Conservation (phyloP, 2,329 filamentous ascomycete genomes). For the Hawksworthiomyces lignivorus region DNA sequence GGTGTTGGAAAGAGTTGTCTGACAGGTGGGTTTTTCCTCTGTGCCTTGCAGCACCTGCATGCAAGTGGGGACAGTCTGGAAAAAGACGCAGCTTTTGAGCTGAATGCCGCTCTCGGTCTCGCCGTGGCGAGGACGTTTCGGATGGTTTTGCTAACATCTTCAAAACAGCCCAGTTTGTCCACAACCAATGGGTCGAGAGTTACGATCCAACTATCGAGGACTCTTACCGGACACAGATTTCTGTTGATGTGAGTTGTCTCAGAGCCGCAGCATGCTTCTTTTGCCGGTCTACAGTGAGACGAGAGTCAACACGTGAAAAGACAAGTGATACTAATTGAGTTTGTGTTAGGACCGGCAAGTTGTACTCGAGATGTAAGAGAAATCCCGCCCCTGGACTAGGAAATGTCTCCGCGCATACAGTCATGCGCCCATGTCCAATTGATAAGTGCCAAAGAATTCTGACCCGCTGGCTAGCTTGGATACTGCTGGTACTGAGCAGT, state of each 20-base stretch:
- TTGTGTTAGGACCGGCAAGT: conserved; percentile 70
- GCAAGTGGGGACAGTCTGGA: no score
- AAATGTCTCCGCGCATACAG: no score
- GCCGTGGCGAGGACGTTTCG: no score
- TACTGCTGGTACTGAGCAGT: conserved; percentile 86
- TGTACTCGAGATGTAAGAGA: conserved; percentile 73
- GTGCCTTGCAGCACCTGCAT: conserved; percentile 13
- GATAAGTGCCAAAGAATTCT: no score
- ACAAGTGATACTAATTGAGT: conserved; percentile 1
- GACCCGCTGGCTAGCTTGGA: conserved; percentile 56
- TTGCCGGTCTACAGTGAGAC: background rate
- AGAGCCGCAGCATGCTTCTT: no score
- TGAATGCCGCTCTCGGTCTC: no score
- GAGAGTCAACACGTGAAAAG: no score
- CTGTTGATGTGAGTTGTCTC: conserved; percentile 74
- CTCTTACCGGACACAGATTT: conserved; percentile 65
- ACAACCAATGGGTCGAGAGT: conserved; percentile 89
- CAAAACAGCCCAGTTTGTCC: conserved; percentile 73
- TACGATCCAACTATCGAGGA: conserved; percentile 76
- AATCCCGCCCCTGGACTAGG: conserved; percentile 19
- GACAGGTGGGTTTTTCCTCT: conserved; percentile 54
- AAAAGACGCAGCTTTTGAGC: no score
- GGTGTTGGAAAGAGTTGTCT: conserved; percentile 90
- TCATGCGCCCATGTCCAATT: no score
- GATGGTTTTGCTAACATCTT: conserved; percentile 14